Evolutionary conservation across 225 moss, liverwort and hornwort genomes (phyloP), one percentile per base, ranked within the genome.

Genomic region (Polytrichum commune): DNA sequence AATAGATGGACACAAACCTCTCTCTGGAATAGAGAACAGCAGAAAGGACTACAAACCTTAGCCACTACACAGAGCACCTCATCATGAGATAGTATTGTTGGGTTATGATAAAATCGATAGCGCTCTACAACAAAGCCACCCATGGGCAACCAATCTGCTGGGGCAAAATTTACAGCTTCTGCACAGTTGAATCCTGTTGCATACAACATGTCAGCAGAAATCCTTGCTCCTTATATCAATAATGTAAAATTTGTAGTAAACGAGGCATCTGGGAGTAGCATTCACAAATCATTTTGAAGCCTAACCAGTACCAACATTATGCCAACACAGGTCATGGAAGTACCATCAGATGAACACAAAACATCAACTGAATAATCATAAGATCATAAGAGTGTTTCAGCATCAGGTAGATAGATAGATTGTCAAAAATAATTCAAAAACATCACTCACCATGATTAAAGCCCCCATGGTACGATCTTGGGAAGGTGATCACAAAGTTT

Each of bases 121-220:
- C 93, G 93, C 76, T 96, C 96, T 33, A 96, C 96, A 56, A 92
- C 93, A 73, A 93, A 92, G 67, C 89, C 88, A 73, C 96, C 96
- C 69, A 72, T 85, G 27, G 96, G 86, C 22, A 96, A 83, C 96
- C 96, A 96, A 82, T 96, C 96, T 72, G 93, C 92, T 32, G 96
- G 96, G 65, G 96, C 96, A 65, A 96, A 96, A 73, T 96, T 96
- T 54, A 96, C 96, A 72, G 96, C 96, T 74, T 96, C 96, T 62
- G 96, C 96, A 82, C 96, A 96, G 69, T 96, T 96, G 92, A 96
- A 96, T 38, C 96, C 96, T 96, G 88, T 19, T 72, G 32, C 66
- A 60, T 54, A 64, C 24, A 6, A 69, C 54, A 20, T 58, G n/a
- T 58, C 58, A 58, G n/a, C 58, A 23, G 58, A 6, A 22, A 2